Conservation (phyloP, 2,329 filamentous ascomycete genomes). For the Ilyonectria sp. region DNA sequence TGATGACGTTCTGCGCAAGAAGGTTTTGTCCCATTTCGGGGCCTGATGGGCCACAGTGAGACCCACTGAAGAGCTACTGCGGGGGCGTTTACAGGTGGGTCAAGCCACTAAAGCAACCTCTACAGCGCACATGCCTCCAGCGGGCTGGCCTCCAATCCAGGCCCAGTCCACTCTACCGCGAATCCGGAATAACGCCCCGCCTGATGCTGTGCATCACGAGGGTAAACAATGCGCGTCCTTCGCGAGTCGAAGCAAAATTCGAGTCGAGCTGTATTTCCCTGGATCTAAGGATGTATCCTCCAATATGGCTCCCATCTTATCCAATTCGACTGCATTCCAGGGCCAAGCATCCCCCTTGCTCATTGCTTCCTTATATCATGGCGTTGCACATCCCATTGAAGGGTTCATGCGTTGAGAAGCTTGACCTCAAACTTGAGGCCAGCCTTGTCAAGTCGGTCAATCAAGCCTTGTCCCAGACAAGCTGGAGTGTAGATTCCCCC, state of each 20-base stretch:
- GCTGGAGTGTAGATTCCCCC: slow-evolving; percentile 82
- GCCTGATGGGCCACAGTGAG: slow-evolving; percentile 15
- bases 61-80: slow-evolving; percentile 32
- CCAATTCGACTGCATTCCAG: not conserved
- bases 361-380: slow-evolving; percentile 25
- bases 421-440: slow-evolving; percentile 76
- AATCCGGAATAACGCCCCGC: not conserved
- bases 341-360: not conserved
- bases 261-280: too few species aligned
- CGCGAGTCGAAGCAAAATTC: not conserved
- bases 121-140: slow-evolving; percentile 19
- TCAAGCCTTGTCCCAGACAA: slow-evolving; percentile 76
- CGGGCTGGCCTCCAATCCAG: not conserved
- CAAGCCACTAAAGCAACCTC: slow-evolving; percentile 33
- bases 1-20: slow-evolving; percentile 44
- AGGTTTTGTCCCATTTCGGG: slow-evolving; percentile 33
- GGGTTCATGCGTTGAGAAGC: slow-evolving; percentile 49
- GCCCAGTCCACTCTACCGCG: not conserved
- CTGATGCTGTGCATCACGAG: not conserved
- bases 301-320: not conserved
- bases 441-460: slow-evolving; percentile 73
- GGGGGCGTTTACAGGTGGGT: slow-evolving; percentile 29
- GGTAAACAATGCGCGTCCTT: not conserved
- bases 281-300: too few species aligned
- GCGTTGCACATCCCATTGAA: not conserved